Percentiles rank a stretch among this genome's conserved stretches.
Conservation (phyloP, 306 rosid species). For the Fagus sylvatica region DNA sequence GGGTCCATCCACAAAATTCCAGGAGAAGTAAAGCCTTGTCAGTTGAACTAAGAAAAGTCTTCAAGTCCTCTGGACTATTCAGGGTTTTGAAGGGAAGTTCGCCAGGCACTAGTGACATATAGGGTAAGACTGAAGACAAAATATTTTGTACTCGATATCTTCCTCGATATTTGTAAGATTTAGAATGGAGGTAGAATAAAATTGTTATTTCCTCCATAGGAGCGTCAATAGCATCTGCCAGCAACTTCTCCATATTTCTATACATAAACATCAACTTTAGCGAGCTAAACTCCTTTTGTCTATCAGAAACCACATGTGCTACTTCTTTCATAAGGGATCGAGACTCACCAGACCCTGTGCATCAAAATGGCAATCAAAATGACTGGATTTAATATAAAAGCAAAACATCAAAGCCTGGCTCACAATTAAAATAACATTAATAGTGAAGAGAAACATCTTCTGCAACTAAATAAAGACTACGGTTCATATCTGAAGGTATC, state of each 20-base stretch:
- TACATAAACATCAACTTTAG: slow-evolving; percentile 62
- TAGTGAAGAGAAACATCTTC: not conserved
- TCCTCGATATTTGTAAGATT: slow-evolving; percentile 70
- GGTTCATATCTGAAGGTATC: too few relatives aligned
- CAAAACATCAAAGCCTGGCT: not conserved
- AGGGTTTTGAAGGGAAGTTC: slow-evolving; percentile 72
- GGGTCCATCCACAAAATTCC: slow-evolving; percentile 90
- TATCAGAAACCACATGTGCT: slow-evolving; percentile 27
- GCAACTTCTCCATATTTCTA: slow-evolving; percentile 54
- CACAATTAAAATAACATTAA: not conserved
- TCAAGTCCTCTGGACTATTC: slow-evolving; percentile 44
- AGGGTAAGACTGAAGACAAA: slow-evolving; percentile 48
- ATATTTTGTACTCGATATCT: slow-evolving; percentile 55
- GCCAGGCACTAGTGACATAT: slow-evolving; percentile 39
- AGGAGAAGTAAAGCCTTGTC: slow-evolving; percentile 68
- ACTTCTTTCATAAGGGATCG: slow-evolving; percentile 74
- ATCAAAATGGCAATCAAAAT: slow-evolving; percentile 32
- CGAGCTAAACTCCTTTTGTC: slow-evolving; percentile 37
- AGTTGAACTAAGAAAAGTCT: slow-evolving; percentile 58
- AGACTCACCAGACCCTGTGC: slow-evolving; percentile 85
- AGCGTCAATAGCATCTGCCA: slow-evolving; percentile 66
- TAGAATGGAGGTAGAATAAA: slow-evolving; percentile 62
- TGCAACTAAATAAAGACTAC: not conserved
- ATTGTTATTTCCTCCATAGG: slow-evolving; percentile 46
- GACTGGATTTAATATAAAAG: not conserved